Conservation (phyloP, 2,329 filamentous ascomycete species). For the Ampelomyces quisqualis region DNA sequence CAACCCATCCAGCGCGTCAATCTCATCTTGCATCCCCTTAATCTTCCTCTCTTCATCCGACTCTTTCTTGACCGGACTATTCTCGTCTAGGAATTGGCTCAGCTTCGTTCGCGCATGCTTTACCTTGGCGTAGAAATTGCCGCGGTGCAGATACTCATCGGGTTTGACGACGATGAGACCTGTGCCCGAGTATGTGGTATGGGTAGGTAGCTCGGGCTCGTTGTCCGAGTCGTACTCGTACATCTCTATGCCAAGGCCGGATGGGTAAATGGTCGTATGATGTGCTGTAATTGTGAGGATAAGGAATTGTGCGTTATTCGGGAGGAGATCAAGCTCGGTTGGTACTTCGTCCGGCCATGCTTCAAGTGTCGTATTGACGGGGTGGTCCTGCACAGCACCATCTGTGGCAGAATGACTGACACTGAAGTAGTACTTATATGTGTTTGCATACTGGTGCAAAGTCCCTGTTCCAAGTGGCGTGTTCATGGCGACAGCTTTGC, state of each 20-base stretch:
- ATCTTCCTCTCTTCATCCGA: not conserved
- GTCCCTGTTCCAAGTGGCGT: not conserved
- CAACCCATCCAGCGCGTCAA: not conserved
- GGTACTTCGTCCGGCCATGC: not conserved
- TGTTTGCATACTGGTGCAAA: not conserved
- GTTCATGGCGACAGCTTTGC: not conserved
- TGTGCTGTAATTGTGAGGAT: not conserved
- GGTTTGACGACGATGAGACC: not conserved
- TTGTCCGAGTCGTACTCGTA: constrained; percentile 1
- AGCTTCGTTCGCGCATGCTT: not conserved
- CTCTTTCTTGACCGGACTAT: not conserved
- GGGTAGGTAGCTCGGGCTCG: not conserved
- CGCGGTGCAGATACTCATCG: not conserved
- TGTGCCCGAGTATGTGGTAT: constrained; percentile 1
- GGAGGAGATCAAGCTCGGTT: not conserved
- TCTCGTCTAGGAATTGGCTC: not conserved
- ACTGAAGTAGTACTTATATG: not conserved
- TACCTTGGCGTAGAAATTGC: not conserved
- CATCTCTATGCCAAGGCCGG: not conserved
- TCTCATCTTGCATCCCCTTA: not conserved
- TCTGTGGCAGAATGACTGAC: not conserved
- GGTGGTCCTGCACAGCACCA: not conserved
- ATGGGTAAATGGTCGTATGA: not conserved
- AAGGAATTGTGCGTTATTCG: not conserved
- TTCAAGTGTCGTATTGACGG: not conserved